phyloP scores from a whole-genome alignment of 805 yeast species.

The Sugiyamaella mastotermitis region DNA sequence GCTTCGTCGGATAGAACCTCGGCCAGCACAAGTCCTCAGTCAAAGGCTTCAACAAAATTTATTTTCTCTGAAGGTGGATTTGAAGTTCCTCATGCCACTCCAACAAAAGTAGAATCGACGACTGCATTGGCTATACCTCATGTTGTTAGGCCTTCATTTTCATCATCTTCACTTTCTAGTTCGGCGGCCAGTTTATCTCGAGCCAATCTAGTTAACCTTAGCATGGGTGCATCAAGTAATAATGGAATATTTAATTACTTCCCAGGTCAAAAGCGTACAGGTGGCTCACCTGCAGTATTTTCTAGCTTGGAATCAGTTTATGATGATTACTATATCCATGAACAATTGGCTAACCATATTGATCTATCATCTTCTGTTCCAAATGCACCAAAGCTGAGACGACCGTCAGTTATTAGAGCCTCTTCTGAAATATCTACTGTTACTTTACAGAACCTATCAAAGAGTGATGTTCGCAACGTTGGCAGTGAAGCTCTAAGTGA shows the following conservation, averaged over 20 bases:
- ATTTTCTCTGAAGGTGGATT: constrained; percentile 16
- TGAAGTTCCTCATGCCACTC: constrained; percentile 17
- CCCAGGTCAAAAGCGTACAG: constrained; percentile 1
- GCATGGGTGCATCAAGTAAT: not conserved
- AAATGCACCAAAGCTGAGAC: not conserved
- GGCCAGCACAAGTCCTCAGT: constrained; percentile 2
- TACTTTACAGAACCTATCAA: not conserved
- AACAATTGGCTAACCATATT: not conserved
- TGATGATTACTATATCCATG: constrained; percentile 9
- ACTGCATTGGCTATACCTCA: constrained; percentile 21
- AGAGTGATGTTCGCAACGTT: not conserved
- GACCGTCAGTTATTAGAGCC: not conserved
- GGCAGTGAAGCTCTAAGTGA: too few species aligned
- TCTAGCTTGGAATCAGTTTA: too few species aligned
- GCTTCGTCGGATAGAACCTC: constrained; percentile 2
- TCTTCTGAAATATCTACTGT: constrained; percentile 4
- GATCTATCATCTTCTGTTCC: constrained; percentile 1
- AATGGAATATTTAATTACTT: not conserved
- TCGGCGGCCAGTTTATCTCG: constrained; percentile 9
- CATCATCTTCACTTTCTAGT: constrained; percentile 18
- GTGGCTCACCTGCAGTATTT: constrained; percentile 1
- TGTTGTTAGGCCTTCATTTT: constrained; percentile 19
- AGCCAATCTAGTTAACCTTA: not conserved
- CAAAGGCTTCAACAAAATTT: constrained; percentile 8
- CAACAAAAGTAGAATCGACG: constrained; percentile 11